Conservation (phyloP, 192 early-diverging fungal species). For the Phlyctochytrium bullatum region DNA sequence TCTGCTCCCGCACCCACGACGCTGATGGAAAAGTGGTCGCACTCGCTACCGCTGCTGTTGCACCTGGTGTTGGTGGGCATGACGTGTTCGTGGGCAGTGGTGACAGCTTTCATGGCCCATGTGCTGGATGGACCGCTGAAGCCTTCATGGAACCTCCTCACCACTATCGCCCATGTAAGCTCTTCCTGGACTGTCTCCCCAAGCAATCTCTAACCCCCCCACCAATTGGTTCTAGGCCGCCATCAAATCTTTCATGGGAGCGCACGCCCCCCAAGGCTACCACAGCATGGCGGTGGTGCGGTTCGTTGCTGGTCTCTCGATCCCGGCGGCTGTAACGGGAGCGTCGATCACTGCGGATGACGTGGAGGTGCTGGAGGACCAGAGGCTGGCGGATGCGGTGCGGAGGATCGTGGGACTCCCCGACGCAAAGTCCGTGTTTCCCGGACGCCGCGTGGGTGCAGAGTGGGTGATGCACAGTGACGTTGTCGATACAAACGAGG, state of each 20-base stretch:
- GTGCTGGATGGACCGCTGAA: slow-evolving; percentile 22
- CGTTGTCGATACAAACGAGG: too few species aligned
- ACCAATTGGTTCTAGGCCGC: neutral
- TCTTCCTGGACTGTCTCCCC: neutral
- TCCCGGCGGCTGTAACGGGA: slow-evolving; percentile 22
- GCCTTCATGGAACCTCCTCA: slow-evolving; percentile 20
- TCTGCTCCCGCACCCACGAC: slow-evolving; percentile 21
- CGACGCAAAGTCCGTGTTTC: neutral
- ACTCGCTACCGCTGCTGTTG: slow-evolving; percentile 32
- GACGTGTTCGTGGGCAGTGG: slow-evolving; percentile 2
- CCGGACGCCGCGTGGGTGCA: neutral
- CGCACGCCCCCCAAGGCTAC: slow-evolving; percentile 33
- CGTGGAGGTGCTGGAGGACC: slow-evolving; percentile 5
- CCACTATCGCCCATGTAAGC: slow-evolving; percentile 23
- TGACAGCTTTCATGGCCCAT: slow-evolving; percentile 16
- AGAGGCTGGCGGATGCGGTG: slow-evolving; percentile 3
- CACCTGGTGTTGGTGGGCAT: slow-evolving; percentile 20
- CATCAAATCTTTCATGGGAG: slow-evolving; percentile 12
- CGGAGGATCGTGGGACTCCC: slow-evolving; percentile 13
- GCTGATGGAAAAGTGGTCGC: slow-evolving; percentile 23
- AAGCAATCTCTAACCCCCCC: neutral
- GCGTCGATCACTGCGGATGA: slow-evolving; percentile 8
- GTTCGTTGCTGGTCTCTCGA: slow-evolving; percentile 13
- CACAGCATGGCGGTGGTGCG: slow-evolving; percentile 36
- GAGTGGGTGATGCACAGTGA: slow-evolving; percentile 30